A percentile compares a stretch with the other conserved stretches of the same genome.
These are phyloP conservation scores for Globisporangium emineosum DNA, from an alignment of 352 stramenopile species.

Conservation along the genomic window DNA sequence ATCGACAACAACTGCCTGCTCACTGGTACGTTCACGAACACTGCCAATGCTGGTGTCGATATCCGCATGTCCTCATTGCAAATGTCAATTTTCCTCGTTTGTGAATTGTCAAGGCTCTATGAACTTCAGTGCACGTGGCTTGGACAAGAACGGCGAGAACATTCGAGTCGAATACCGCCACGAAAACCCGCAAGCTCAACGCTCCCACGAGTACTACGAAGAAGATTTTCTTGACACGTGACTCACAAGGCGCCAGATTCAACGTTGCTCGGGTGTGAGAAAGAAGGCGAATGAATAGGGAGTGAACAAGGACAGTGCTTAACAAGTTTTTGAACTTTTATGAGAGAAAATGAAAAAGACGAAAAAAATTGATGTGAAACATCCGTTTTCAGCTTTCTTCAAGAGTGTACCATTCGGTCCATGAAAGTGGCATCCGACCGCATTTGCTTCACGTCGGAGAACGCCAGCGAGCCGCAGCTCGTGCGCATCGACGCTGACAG, in stretches of 20 bases:
- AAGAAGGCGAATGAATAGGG: too few relatives aligned
- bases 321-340: too few relatives aligned
- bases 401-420: too few relatives aligned
- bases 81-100: background rate
- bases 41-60: background rate
- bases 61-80: background rate
- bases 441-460: constrained; percentile 68
- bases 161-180: background rate
- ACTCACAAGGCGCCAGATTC: too few relatives aligned
- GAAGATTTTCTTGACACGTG: too few relatives aligned
- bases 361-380: too few relatives aligned
- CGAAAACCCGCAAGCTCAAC: background rate
- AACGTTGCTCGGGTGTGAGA: too few relatives aligned
- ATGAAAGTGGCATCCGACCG: constrained; percentile 61
- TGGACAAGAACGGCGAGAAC: background rate
- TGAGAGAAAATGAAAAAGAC: too few relatives aligned
- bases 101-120: background rate
- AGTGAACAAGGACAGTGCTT: too few relatives aligned
- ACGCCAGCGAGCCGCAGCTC: constrained; percentile 52
- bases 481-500: constrained; percentile 58
- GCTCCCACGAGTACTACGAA: background rate
- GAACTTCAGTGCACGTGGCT: background rate
- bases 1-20: too few relatives aligned
- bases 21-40: too few relatives aligned
- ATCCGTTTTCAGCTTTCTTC: too few relatives aligned